A percentile compares a stretch with the other conserved stretches of the same genome.
These are phyloP conservation scores for Podospora bellae-mahoneyi DNA, from an alignment of 495 filamentous ascomycete species.

Conservation along the genomic window DNA sequence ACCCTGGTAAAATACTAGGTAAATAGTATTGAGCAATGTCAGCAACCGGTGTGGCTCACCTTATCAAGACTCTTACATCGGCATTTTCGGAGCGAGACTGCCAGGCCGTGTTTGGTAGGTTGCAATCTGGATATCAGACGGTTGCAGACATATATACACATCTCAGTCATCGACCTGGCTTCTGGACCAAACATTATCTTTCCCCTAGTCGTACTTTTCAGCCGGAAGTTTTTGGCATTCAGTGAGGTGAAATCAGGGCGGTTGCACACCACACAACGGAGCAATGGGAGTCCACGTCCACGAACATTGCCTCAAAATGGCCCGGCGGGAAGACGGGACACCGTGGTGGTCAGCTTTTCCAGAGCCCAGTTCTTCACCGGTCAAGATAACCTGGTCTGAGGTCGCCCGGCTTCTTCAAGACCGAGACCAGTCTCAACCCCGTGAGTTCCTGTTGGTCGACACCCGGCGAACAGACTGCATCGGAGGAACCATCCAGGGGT, in stretches of 20 bases:
- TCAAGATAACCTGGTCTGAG: conserved; percentile 13
- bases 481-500: conserved; percentile 30
- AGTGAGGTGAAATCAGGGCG: too few relatives aligned
- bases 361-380: conserved; percentile 20
- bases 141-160: too few relatives aligned
- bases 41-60: not conserved
- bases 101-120: too few relatives aligned
- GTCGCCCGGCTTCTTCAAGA: conserved; percentile 23
- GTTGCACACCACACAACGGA: not conserved
- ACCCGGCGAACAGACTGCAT: conserved; percentile 31
- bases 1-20: not conserved
- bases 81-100: not conserved
- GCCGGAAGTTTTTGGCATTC: too few relatives aligned
- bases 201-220: too few relatives aligned
- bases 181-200: too few relatives aligned
- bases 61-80: not conserved
- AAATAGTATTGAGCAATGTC: not conserved
- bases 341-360: conserved; percentile 47
- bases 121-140: too few relatives aligned
- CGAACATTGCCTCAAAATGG: conserved; percentile 33
- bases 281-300: conserved; percentile 15
- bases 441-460: conserved; percentile 32
- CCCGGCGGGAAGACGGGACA: conserved; percentile 27
- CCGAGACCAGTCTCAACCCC: conserved; percentile 7
- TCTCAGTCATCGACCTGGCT: too few relatives aligned